Evolutionary conservation across 352 stramenopile species (phyloP).

Genomic region (Lagenidium giganteum): DNA sequence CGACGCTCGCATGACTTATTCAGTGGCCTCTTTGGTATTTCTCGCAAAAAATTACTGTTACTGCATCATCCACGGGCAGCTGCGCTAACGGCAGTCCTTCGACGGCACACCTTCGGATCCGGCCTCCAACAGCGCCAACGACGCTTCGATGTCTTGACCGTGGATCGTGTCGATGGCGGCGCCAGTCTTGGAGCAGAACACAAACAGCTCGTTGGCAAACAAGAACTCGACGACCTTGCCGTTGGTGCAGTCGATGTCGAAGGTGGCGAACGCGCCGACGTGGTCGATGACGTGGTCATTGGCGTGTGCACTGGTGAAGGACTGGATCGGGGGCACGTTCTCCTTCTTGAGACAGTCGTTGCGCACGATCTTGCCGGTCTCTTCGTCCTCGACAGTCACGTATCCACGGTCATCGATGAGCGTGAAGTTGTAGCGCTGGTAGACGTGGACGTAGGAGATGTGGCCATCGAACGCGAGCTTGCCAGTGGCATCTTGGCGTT

Average conservation of each 20-base stretch:
- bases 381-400: slow-evolving; percentile 16
- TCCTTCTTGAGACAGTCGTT: slow-evolving; percentile 9
- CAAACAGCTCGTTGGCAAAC: slow-evolving; percentile 25
- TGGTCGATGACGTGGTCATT: slow-evolving; percentile 21
- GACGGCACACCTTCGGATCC: slow-evolving; percentile 11
- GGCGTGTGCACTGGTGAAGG: slow-evolving; percentile 9
- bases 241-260: slow-evolving; percentile 11
- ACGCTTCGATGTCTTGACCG: slow-evolving; percentile 12
- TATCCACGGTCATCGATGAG: slow-evolving; percentile 18
- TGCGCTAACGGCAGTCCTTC: no score
- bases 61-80: no score
- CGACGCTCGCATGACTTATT: no score
- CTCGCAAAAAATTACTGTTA: no score
- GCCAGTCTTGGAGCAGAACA: slow-evolving; percentile 20
- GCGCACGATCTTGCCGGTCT: slow-evolving; percentile 5
- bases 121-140: slow-evolving; percentile 10
- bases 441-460: slow-evolving; percentile 16
- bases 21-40: no score
- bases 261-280: slow-evolving; percentile 8
- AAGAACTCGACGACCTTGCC: slow-evolving; percentile 26
- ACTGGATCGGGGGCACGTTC: slow-evolving; percentile 15
- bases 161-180: slow-evolving; percentile 9
- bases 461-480: slow-evolving; percentile 17
- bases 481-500: not conserved
- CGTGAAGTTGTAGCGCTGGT: slow-evolving; percentile 23